Conservation (phyloP, 345 rosid genomes). For the Citrus hindsii region DNA sequence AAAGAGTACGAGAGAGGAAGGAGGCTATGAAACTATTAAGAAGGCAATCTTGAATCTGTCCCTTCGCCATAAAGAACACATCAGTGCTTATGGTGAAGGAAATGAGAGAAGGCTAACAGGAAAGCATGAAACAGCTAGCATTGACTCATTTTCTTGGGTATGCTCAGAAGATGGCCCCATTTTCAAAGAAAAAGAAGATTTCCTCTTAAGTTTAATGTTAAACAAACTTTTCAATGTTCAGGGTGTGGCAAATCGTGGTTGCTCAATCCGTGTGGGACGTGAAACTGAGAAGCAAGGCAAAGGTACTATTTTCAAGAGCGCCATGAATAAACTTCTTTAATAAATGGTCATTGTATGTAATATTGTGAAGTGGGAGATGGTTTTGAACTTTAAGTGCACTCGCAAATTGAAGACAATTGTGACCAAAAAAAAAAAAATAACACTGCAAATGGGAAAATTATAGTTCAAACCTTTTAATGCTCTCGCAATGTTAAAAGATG, state of each 20-base stretch:
- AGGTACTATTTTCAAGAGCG: slow-evolving; percentile 39
- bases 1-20: slow-evolving; percentile 92
- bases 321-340: neutral
- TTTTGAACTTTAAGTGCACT: neutral
- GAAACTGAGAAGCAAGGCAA: slow-evolving; percentile 89
- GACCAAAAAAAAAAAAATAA: neutral
- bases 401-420: no score
- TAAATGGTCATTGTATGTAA: neutral
- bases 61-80: slow-evolving; percentile 84
- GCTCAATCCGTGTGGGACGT: slow-evolving; percentile 95
- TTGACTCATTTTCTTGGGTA: slow-evolving; percentile 94
- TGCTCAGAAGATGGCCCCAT: slow-evolving; percentile 7
- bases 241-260: slow-evolving; percentile 98
- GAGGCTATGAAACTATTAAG: slow-evolving; percentile 85
- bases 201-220: neutral
- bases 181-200: neutral
- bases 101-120: slow-evolving; percentile 96
- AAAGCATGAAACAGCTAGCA: slow-evolving; percentile 96
- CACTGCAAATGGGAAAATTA: neutral
- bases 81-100: slow-evolving; percentile 96
- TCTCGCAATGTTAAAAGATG: neutral
- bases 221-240: slow-evolving; percentile 22
- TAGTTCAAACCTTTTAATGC: neutral
- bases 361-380: neutral
- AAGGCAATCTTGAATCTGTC: slow-evolving; percentile 91